Conservation (phyloP, 345 rosid species). For the Eucalyptus sp. region DNA sequence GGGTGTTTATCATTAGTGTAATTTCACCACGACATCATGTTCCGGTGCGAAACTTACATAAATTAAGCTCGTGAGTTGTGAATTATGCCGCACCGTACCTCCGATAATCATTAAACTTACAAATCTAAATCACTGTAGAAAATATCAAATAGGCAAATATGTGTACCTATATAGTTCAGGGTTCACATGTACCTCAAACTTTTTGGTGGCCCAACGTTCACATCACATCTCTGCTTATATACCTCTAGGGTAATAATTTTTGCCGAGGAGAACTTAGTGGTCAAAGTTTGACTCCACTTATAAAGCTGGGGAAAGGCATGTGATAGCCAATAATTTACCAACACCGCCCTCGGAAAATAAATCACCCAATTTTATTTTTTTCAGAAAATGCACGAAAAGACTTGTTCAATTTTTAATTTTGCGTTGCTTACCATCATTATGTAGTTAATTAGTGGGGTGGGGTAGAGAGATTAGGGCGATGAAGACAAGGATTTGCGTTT, state of each 20-base stretch:
- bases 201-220: not conserved
- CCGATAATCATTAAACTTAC: not conserved
- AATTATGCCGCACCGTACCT: not conserved
- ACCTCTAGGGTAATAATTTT: not conserved
- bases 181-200: not conserved
- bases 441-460: not conserved
- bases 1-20: not conserved
- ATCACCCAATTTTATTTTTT: not conserved
- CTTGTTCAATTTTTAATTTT: not conserved
- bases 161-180: not conserved
- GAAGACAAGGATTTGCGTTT: not conserved
- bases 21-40: not conserved
- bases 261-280: not conserved
- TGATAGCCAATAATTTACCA: not conserved
- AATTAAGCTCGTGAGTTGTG: not conserved
- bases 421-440: not conserved
- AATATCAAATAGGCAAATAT: not conserved
- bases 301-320: not conserved
- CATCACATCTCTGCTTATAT: not conserved
- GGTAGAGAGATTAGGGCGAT: not conserved
- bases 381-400: not conserved
- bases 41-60: not conserved
- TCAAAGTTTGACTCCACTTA: not conserved
- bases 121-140: not conserved
- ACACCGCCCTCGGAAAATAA: not conserved